A percentile compares a stretch with the other conserved stretches of the same genome.
These are phyloP conservation scores for Gossypium schwendimanii DNA, from an alignment of 441 rosid genomes.

Conservation along the genomic window DNA sequence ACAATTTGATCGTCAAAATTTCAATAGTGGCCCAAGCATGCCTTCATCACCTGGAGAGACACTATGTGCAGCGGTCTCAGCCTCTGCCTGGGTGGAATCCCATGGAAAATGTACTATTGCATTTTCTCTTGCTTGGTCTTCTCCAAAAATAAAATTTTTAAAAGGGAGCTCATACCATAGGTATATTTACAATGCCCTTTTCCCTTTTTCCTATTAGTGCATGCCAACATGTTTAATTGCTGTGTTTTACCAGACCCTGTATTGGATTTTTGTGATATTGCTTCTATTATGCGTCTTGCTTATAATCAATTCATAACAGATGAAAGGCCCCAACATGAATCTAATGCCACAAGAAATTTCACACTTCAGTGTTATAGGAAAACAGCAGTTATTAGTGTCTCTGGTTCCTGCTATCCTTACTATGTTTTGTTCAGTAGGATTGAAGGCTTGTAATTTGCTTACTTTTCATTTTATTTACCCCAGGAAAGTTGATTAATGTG, in stretches of 20 bases:
- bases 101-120: slow-evolving; percentile 90
- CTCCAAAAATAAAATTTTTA: slow-evolving; percentile 82
- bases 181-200: slow-evolving; percentile 24
- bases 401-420: neutral
- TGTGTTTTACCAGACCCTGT: neutral
- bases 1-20: slow-evolving; percentile 76
- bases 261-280: neutral
- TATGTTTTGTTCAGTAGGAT: neutral
- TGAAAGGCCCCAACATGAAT: neutral
- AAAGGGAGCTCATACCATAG: slow-evolving; percentile 87
- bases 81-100: slow-evolving; percentile 97
- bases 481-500: neutral
- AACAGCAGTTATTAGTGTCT: neutral
- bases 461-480: neutral
- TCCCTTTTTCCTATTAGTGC: neutral
- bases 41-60: slow-evolving; percentile 81
- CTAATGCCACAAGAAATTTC: neutral
- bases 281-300: neutral
- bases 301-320: neutral
- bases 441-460: neutral
- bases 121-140: slow-evolving; percentile 96
- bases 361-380: neutral
- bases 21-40: slow-evolving; percentile 56
- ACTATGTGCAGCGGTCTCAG: slow-evolving; percentile 89
- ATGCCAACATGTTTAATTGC: neutral